A percentile compares a stretch with the other conserved stretches of the same genome.
Conservation (phyloP, 108 stramenopile genomes). For the Cyclotella distinguenda region DNA sequence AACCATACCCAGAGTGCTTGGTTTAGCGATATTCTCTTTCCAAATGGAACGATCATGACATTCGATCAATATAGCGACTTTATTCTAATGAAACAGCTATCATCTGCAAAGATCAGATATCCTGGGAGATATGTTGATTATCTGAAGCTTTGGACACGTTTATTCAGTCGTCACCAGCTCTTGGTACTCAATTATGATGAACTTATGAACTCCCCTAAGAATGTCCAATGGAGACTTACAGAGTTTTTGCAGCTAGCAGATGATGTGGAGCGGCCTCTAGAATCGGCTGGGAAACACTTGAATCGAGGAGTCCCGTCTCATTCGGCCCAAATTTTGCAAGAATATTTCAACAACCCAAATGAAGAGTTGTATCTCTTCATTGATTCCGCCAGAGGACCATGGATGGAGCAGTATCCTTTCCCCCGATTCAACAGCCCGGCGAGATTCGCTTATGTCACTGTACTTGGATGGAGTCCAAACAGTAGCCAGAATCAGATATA, state of each 20-base stretch:
- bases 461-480: slow-evolving; percentile 8
- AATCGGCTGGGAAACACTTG: neutral
- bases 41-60: slow-evolving; percentile 20
- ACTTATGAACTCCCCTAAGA: neutral
- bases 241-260: slow-evolving; percentile 10
- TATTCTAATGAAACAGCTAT: slow-evolving; percentile 1
- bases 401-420: slow-evolving; percentile 21
- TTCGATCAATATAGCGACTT: slow-evolving; percentile 16
- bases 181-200: slow-evolving; percentile 31
- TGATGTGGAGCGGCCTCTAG: neutral
- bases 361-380: slow-evolving; percentile 16
- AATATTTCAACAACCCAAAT: slow-evolving; percentile 8
- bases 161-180: slow-evolving; percentile 20
- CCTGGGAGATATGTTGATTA: slow-evolving; percentile 15
- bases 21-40: slow-evolving; percentile 17
- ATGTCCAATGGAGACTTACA: slow-evolving; percentile 7
- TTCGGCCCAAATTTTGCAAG: neutral
- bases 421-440: neutral
- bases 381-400: slow-evolving; percentile 9
- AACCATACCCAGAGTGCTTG: slow-evolving; percentile 1
- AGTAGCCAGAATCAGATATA: slow-evolving; percentile 12
- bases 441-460: slow-evolving; percentile 1
- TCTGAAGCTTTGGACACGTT: slow-evolving; percentile 14
- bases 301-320: neutral
- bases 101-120: neutral